Percentiles rank a stretch among this genome's conserved stretches.
Conservation (phyloP, 1,139 yeast species). For the Saccharomyces pastorianus region DNA sequence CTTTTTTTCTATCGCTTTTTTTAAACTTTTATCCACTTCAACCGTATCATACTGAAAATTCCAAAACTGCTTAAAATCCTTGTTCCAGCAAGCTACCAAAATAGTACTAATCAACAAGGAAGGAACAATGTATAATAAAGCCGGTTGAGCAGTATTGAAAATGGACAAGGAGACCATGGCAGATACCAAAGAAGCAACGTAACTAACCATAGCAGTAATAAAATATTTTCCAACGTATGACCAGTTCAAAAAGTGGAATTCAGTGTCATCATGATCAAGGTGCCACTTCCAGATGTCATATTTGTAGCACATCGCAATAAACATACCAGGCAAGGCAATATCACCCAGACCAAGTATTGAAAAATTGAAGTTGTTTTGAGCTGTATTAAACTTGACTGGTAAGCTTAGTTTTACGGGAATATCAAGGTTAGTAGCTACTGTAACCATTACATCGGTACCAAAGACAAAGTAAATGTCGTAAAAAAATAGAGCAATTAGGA, state of each 20-base stretch:
- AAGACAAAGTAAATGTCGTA: conserved; percentile 66
- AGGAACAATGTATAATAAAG: conserved; percentile 57
- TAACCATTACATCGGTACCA: conserved; percentile 52
- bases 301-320: conserved; percentile 22
- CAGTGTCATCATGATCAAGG: conserved; percentile 13
- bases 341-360: conserved; percentile 37
- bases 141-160: conserved; percentile 53
- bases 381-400: conserved; percentile 13
- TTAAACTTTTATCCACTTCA: conserved; percentile 8
- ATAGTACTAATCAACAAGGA: conserved; percentile 35
- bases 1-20: not conserved
- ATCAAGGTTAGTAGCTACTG: conserved; percentile 51
- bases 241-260: conserved; percentile 21
- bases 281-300: conserved; percentile 27
- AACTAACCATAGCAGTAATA: conserved; percentile 24
- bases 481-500: conserved; percentile 44
- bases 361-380: conserved; percentile 18
- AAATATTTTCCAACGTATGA: conserved; percentile 18
- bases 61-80: conserved; percentile 40
- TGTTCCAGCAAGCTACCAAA: conserved; percentile 31
- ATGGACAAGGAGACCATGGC: conserved; percentile 38
- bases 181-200: conserved; percentile 37
- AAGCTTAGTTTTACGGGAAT: conserved; percentile 36
- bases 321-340: conserved; percentile 36
- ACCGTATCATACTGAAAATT: conserved; percentile 26